A percentile compares a stretch with the other conserved stretches of the same genome.
Conservation (phyloP, 495 filamentous ascomycete species). For the Hypoxylon lienhwacheense region DNA sequence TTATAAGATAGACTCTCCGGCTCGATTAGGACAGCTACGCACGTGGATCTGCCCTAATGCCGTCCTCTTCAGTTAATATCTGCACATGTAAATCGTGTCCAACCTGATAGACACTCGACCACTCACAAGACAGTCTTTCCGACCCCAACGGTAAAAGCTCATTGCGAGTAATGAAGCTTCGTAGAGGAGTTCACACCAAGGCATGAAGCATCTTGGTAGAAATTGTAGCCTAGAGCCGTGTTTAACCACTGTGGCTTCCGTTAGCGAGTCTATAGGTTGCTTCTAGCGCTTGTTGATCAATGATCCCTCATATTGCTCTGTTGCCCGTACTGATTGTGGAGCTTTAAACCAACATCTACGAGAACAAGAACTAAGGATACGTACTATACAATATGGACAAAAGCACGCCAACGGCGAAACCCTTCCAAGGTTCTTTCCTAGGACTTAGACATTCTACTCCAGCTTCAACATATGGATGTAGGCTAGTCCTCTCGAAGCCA, state of each 20-base stretch:
- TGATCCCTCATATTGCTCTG: not conserved
- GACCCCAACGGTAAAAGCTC: conserved; percentile 18
- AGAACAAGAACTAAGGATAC: too few relatives aligned
- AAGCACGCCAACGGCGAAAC: not conserved
- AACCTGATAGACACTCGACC: conserved; percentile 14
- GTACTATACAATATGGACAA: conserved; percentile 1
- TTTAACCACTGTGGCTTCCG: conserved; percentile 20
- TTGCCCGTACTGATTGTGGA: not conserved
- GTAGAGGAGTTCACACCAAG: conserved; percentile 27
- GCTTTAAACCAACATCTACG: too few relatives aligned
- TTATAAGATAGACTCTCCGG: conserved; percentile 8
- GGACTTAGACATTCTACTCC: not conserved
- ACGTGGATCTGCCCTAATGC: conserved; percentile 23
- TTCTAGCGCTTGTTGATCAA: conserved; percentile 1
- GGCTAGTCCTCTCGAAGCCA: conserved; percentile 14
- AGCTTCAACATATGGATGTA: conserved; percentile 17
- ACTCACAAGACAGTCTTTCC: conserved; percentile 16
- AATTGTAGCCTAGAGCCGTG: conserved; percentile 20
- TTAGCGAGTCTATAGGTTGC: not conserved
- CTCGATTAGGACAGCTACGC: conserved; percentile 28
- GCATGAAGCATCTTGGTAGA: conserved; percentile 7
- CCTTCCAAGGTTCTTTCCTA: not conserved
- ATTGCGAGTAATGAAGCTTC: conserved; percentile 25
- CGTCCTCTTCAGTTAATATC: conserved; percentile 31
- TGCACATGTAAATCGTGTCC: conserved; percentile 16